A percentile compares a stretch with the other conserved stretches of the same genome.
Evolutionary conservation across 495 filamentous ascomycete genomes (phyloP).

Genomic region (Penicillium lividum): DNA sequence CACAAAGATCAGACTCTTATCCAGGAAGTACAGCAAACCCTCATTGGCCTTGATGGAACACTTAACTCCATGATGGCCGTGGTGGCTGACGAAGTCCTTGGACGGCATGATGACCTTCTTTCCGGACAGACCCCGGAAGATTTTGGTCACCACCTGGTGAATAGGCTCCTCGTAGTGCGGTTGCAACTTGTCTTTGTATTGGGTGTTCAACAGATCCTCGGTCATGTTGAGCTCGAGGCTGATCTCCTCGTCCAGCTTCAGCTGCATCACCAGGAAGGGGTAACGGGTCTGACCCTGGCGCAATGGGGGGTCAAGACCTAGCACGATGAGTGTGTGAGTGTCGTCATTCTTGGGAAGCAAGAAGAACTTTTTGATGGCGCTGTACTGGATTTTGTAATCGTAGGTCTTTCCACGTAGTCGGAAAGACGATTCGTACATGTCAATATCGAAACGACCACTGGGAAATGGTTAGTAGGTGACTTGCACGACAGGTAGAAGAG

Average conservation of each 20-base stretch:
- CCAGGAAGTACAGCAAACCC: conserved; percentile 93
- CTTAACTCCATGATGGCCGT: conserved; percentile 93
- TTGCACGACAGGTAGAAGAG: neutral
- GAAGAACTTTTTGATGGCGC: conserved; percentile 98
- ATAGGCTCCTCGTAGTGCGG: conserved; percentile 89
- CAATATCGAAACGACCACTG: conserved; percentile 98
- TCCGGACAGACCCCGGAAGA: conserved; percentile 89
- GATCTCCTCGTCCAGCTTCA: conserved; percentile 97
- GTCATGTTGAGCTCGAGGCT: conserved; percentile 96
- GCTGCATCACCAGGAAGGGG: conserved; percentile 98
- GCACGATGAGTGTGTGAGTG: conserved; percentile 87
- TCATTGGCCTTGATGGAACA: conserved; percentile 99
- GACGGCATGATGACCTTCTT: conserved; percentile 94
- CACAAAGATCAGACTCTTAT: conserved; percentile 98
- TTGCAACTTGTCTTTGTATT: conserved; percentile 86
- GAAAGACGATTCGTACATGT: conserved; percentile 99
- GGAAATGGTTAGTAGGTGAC: conserved; percentile 30
- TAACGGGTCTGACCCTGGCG: conserved; percentile 98
- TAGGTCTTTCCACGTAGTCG: conserved; percentile 98
- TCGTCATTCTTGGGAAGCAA: conserved; percentile 97
- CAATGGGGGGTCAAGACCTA: conserved; percentile 93
- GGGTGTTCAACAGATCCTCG: conserved; percentile 73
- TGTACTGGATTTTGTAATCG: conserved; percentile 99
- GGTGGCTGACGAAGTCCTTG: conserved; percentile 90
- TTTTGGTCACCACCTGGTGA: conserved; percentile 85